Evolutionary conservation across 805 yeast species (phyloP).

Genomic region (Kurtzmaniella cleridarum): DNA sequence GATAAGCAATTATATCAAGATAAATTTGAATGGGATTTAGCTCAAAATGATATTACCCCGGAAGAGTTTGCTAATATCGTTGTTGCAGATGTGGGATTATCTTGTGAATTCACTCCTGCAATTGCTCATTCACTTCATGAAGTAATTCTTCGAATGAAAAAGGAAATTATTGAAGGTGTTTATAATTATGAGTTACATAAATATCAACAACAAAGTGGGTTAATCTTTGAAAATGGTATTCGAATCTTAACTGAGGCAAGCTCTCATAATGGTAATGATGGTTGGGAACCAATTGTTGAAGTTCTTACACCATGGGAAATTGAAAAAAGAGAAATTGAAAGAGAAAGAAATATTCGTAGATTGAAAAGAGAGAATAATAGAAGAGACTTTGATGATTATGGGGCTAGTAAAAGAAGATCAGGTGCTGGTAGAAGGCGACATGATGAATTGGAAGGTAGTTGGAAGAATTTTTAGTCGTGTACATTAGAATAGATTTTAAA

Average conservation of each 20-base stretch:
- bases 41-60: constrained; percentile 54
- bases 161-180: constrained; percentile 67
- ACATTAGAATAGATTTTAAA: neutral
- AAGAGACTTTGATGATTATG: constrained; percentile 41
- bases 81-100: constrained; percentile 78
- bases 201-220: constrained; percentile 37
- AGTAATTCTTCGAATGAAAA: constrained; percentile 65
- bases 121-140: constrained; percentile 86
- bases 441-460: constrained; percentile 45
- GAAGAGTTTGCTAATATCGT: constrained; percentile 78
- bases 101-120: constrained; percentile 84
- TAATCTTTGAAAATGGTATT: constrained; percentile 38
- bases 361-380: constrained; percentile 87
- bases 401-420: constrained; percentile 30
- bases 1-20: constrained; percentile 85
- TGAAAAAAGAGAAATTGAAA: constrained; percentile 90
- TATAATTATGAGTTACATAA: constrained; percentile 39
- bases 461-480: constrained; percentile 5
- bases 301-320: constrained; percentile 86
- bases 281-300: constrained; percentile 87
- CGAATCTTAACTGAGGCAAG: constrained; percentile 54
- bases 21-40: constrained; percentile 89
- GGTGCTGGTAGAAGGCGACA: constrained; percentile 42
- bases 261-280: constrained; percentile 69
- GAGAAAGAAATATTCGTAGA: constrained; percentile 86